Conservation (phyloP, 768 basidiomycete genomes). For the Xerocomus potaroensis region DNA sequence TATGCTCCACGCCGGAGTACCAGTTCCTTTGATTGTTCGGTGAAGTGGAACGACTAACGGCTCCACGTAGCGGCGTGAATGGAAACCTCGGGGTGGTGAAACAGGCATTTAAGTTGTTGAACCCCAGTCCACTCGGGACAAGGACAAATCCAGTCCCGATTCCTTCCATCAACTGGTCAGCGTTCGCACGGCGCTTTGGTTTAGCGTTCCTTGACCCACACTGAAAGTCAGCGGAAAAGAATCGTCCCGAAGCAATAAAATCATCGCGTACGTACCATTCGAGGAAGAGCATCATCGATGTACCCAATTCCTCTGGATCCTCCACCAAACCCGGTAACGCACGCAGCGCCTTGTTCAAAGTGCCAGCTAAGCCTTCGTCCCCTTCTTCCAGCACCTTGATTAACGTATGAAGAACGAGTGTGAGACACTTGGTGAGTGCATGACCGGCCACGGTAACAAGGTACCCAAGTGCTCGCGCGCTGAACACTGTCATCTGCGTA, state of each 20-base stretch:
- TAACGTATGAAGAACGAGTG: slow-evolving; percentile 71
- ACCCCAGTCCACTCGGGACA: slow-evolving; percentile 96
- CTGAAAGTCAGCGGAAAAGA: no score
- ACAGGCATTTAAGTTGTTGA: slow-evolving; percentile 74
- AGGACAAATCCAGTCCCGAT: slow-evolving; percentile 71
- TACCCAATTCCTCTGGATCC: slow-evolving; percentile 86
- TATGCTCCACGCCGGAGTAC: slow-evolving; percentile 69
- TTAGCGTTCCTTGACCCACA: slow-evolving; percentile 80
- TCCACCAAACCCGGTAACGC: slow-evolving; percentile 74
- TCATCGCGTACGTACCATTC: slow-evolving; percentile 63
- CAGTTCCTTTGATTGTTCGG: slow-evolving; percentile 80
- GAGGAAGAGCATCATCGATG: slow-evolving; percentile 81
- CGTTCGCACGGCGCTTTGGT: slow-evolving; percentile 69
- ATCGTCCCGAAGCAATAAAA: no score
- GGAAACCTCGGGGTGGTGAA: slow-evolving; percentile 71
- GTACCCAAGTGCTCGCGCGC: slow-evolving; percentile 86
- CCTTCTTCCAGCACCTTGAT: slow-evolving; percentile 74
- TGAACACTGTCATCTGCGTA: slow-evolving; percentile 91
- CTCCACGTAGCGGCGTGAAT: slow-evolving; percentile 87
- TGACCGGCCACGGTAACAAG: slow-evolving; percentile 92
- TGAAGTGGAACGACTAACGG: slow-evolving; percentile 86
- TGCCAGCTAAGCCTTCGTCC: slow-evolving; percentile 65
- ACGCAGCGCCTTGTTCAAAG: slow-evolving; percentile 70
- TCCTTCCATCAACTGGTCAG: slow-evolving; percentile 80
- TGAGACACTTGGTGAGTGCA: slow-evolving; percentile 81